These are phyloP conservation scores for Nemania sp. DNA, from an alignment of 2,329 filamentous ascomycete species.

Conservation along the genomic window DNA sequence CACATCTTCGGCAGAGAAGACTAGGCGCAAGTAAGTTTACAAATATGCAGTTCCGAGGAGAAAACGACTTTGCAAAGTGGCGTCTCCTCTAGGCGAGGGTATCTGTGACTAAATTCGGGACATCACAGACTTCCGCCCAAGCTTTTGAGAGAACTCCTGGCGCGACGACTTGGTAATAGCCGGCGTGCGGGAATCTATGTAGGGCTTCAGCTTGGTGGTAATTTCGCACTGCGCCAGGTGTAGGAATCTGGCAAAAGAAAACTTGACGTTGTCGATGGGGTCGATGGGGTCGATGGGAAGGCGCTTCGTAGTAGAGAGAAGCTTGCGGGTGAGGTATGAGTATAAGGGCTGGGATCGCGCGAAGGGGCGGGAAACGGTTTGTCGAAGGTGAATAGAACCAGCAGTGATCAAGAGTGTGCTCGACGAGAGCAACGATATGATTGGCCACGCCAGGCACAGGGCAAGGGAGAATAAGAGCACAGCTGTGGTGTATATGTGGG, in stretches of 20 bases:
- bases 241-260: background rate
- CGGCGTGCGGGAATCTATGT: background rate
- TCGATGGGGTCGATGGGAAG: background rate
- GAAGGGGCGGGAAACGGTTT: background rate
- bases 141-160: background rate
- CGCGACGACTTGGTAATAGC: background rate
- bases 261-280: background rate
- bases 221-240: conserved; percentile 5
- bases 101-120: background rate
- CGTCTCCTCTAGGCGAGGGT: background rate
- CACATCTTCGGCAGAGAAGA: background rate
- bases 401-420: background rate
- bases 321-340: background rate
- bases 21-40: too few species aligned
- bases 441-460: background rate
- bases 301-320: background rate
- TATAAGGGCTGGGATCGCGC: background rate
- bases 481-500: background rate
- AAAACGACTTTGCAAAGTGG: too few species aligned
- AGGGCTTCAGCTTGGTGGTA: background rate
- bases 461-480: conserved; percentile 10
- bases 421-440: background rate
- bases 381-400: background rate
- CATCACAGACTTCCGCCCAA: background rate
- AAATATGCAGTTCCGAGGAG: too few species aligned